These are phyloP conservation scores for Ceratobasidium sp. DNA, from an alignment of 1,284 basidiomycete species.

Conservation along the genomic window DNA sequence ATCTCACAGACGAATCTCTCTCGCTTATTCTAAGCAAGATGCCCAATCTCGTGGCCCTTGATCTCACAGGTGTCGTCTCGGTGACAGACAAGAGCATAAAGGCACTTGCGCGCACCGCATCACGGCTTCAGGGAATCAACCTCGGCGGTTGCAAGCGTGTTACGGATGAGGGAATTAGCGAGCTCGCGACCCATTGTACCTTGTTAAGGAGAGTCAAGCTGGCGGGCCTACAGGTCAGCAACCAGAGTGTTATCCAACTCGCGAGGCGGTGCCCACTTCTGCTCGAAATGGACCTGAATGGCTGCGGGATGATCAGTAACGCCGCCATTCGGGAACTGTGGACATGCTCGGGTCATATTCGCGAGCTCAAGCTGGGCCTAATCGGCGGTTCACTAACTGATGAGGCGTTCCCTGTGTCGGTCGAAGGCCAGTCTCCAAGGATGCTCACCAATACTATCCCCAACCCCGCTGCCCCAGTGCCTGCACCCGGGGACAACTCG, in stretches of 20 bases:
- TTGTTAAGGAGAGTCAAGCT: constrained; percentile 90
- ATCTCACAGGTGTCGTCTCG: constrained; percentile 79
- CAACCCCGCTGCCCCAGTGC: constrained; percentile 20
- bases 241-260: constrained; percentile 80
- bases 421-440: constrained; percentile 46
- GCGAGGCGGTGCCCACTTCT: constrained; percentile 87
- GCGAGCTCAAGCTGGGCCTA: constrained; percentile 89
- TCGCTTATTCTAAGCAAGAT: constrained; percentile 74
- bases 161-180: constrained; percentile 80
- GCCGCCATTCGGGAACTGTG: constrained; percentile 85
- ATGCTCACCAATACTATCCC: constrained; percentile 62
- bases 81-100: constrained; percentile 78
- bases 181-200: constrained; percentile 79
- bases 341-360: constrained; percentile 80
- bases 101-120: constrained; percentile 75
- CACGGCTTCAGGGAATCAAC: constrained; percentile 91
- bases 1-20: constrained; percentile 76
- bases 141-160: constrained; percentile 85
- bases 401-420: constrained; percentile 82
- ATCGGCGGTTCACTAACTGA: constrained; percentile 81
- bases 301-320: constrained; percentile 84
- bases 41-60: constrained; percentile 85
- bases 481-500: constrained; percentile 55
- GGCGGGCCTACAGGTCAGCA: constrained; percentile 82
- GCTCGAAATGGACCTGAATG: constrained; percentile 93